These are phyloP conservation scores for Metschnikowia peoriensis DNA, from an alignment of 805 yeast genomes.

Conservation along the genomic window DNA sequence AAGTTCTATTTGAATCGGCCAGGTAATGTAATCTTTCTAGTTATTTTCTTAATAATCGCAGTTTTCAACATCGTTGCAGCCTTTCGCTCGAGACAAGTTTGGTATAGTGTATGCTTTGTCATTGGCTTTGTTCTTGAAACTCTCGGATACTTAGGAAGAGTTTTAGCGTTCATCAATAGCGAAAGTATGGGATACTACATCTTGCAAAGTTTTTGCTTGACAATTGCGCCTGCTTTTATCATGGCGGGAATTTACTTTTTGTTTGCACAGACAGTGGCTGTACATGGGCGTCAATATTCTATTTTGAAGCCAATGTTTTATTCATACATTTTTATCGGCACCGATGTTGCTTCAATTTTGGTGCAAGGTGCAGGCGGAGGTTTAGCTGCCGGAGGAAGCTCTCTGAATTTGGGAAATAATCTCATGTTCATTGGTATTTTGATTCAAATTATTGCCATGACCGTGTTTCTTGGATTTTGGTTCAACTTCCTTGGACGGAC, in stretches of 20 bases:
- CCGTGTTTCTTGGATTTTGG: conserved; percentile 36
- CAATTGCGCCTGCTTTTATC: conserved; percentile 43
- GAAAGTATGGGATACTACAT: conserved; percentile 23
- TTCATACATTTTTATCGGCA: conserved; percentile 38
- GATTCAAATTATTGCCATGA: conserved; percentile 40
- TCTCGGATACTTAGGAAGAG: conserved; percentile 39
- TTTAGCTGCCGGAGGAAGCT: conserved; percentile 23
- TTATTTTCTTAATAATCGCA: conserved; percentile 26
- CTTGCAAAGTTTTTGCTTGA: conserved; percentile 35
- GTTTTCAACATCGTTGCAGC: conserved; percentile 28
- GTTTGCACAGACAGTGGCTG: conserved; percentile 40
- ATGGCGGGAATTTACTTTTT: conserved; percentile 44
- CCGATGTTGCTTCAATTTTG: conserved; percentile 36
- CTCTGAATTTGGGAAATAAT: conserved; percentile 32
- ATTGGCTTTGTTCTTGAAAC: conserved; percentile 37
- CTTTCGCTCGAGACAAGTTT: conserved; percentile 33
- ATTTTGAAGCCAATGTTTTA: conserved; percentile 43
- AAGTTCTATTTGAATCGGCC: conserved; percentile 24
- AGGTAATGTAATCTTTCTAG: conserved; percentile 33
- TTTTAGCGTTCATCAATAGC: conserved; percentile 27
- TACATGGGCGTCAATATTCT: conserved; percentile 39
- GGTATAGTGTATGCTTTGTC: conserved; percentile 39
- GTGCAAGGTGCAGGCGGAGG: conserved; percentile 44
- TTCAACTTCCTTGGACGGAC: conserved; percentile 34
- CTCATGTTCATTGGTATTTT: conserved; percentile 39